Evolutionary conservation across 108 stramenopile species (phyloP), one percentile per base, ranked within the genome.

Genomic region (Nitzschia sp.): DNA sequence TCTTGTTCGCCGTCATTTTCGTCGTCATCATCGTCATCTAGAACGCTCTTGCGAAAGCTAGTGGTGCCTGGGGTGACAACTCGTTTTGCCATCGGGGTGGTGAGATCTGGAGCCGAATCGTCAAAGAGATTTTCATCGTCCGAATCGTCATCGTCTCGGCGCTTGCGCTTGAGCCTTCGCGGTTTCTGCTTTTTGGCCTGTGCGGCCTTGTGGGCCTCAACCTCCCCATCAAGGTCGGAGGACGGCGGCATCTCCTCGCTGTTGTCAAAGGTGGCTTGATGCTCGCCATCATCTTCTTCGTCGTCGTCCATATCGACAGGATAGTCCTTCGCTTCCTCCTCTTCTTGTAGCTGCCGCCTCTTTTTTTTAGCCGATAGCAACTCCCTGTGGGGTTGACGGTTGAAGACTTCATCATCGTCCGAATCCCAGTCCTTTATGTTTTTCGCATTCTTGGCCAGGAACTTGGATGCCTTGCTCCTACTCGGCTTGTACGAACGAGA

Each of bases 121-220:
- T 26, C 47, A 67, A 69, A 69, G 32, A 27, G 29, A 53, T 21
- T 54, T 22, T 75, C 74, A 31, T 75, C 82, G 53, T 79, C 78
- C 4, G 73, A 75, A 41, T 76, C 58, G 32, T 53, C 82, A 28
- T 68, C 60, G 5, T 75, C 66, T 3, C 64, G 60, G 28, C 64
- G 45, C 26, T 74, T 48, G 3, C 60, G 19, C 52, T 61, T 71
- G 47, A 61, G 44, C 6, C 54, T 41, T 2, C 36, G 55, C 25
- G 4, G 6, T 5, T 45, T 58, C 8, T 13, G 47, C 30, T 64
- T 29, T 46, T 5, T 15, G 28, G 13, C 34, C 59, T 21, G 19
- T 3, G 15, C 17, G 17, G 36, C 59, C 33, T 11, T 15, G 8
- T 28, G 8, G 8, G 56, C 5, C 5, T 29, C 56, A 16, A 6